Evolutionary conservation across 1,284 basidiomycete genomes (phyloP), one percentile per base, ranked within the genome.

Genomic region (Malassezia dermatis): DNA sequence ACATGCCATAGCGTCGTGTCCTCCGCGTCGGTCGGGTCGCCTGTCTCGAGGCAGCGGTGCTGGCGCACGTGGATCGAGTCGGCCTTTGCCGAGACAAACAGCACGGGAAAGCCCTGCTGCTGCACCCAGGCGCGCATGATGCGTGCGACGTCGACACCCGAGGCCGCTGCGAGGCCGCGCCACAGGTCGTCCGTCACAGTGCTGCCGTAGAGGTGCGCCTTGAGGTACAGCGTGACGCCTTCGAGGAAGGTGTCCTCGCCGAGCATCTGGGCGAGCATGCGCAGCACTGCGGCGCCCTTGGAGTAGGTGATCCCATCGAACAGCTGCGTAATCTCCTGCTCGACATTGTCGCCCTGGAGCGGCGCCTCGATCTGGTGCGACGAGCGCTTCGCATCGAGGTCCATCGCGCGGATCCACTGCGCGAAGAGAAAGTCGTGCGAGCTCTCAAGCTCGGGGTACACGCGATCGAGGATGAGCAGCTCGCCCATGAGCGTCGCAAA

Each of bases 311-410:
- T 71, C 21, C 65, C 70, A 48, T 73, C 70, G 37, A 73, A 73
- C 35, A 71, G 64, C 62, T 73, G 68, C 61, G 67, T 68, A 59
- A 73, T 67, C 44, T 67, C 70, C 41, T 64, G 61, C 41, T 71
- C 70, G 47, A 73, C 67, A 32, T 70, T 65, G 47, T 71, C 68
- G 34, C 67, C 65, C 47, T 60, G 50, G 24, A 73, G 60, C 8
- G 86, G 85, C 19, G 95, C 88, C 76, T 98, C 89, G 68, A 98
- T 89, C 1, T 91, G 87, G 76, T 98, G 93, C 28, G 88, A 91
- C 13, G 89, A 93, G 13, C 86, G 79, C 75, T 91, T 89, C 10
- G 87, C 83, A 70, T 98, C 93, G 52, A 95, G 81, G 32, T 79
- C 78, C 30, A 94, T 80, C 12, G 91, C 89, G 26, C 75, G 66